Evolutionary conservation across 108 stramenopile species (phyloP).

Genomic region (Stephanodiscus triporus): DNA sequence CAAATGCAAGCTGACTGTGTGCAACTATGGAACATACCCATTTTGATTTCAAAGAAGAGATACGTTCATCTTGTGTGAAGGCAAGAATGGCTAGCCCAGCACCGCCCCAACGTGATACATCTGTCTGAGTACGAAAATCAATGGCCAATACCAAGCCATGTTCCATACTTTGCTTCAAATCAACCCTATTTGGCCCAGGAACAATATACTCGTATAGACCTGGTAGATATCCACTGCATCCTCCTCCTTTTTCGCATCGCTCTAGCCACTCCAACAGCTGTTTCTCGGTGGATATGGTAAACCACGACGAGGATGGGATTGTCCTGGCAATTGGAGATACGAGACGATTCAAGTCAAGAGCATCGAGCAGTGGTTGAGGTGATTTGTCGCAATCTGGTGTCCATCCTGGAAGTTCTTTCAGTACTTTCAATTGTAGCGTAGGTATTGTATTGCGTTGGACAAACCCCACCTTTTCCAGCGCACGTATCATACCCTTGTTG

Average conservation of each 20-base stretch:
- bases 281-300: slow-evolving; percentile 30
- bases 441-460: slow-evolving; percentile 23
- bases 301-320: slow-evolving; percentile 26
- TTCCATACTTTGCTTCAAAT: slow-evolving; percentile 38
- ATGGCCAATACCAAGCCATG: slow-evolving; percentile 39
- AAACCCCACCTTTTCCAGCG: slow-evolving; percentile 41
- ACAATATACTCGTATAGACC: slow-evolving; percentile 51
- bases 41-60: slow-evolving; percentile 42
- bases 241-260: slow-evolving; percentile 11
- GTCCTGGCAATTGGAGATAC: slow-evolving; percentile 23
- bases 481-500: slow-evolving; percentile 42
- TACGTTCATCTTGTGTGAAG: slow-evolving; percentile 38
- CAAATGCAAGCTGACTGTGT: slow-evolving; percentile 34
- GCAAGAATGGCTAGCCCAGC: slow-evolving; percentile 36
- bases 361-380: slow-evolving; percentile 29
- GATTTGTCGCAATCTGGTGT: neutral
- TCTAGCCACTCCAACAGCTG: slow-evolving; percentile 22
- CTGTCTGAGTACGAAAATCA: neutral
- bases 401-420: slow-evolving; percentile 46
- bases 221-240: slow-evolving; percentile 41
- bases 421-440: slow-evolving; percentile 15
- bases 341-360: slow-evolving; percentile 32
- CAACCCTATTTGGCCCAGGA: slow-evolving; percentile 32
- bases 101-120: neutral
- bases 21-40: slow-evolving; percentile 56